Evolutionary conservation across 2,329 filamentous ascomycete genomes (phyloP).

Genomic region (Rosellinia necatrix): DNA sequence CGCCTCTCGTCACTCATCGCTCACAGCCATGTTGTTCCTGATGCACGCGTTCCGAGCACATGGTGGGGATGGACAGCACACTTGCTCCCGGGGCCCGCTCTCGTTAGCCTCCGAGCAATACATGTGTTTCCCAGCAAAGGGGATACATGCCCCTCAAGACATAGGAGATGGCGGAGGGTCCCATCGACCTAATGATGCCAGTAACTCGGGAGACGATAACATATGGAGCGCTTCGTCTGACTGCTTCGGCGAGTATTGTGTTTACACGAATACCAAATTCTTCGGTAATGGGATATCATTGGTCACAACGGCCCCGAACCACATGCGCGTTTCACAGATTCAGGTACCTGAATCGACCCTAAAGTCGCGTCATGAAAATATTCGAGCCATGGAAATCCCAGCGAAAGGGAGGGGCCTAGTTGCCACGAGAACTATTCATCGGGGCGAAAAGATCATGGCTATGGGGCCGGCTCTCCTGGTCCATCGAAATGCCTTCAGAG

Average conservation of each 20-base stretch:
- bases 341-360: background rate
- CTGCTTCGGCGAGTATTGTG: constrained; percentile 30
- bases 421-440: constrained; percentile 28
- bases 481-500: constrained; percentile 30
- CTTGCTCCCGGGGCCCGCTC: constrained; percentile 7
- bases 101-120: background rate
- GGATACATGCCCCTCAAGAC: background rate
- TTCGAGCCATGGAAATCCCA: constrained; percentile 21
- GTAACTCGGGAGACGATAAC: background rate
- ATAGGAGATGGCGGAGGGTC: background rate
- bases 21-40: background rate
- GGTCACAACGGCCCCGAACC: constrained; percentile 26
- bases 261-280: constrained; percentile 25
- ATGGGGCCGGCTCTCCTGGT: constrained; percentile 32
- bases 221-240: constrained; percentile 14
- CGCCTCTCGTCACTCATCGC: background rate
- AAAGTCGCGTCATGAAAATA: constrained; percentile 4
- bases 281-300: constrained; percentile 26
- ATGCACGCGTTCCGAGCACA: background rate
- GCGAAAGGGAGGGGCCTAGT: constrained; percentile 34
- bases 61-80: background rate
- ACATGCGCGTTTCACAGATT: constrained; percentile 15
- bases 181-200: background rate
- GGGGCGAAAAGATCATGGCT: constrained; percentile 33
- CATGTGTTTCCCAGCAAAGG: background rate